Conservation (phyloP, 2,329 filamentous ascomycete genomes). For the Diaporthe batatas region DNA sequence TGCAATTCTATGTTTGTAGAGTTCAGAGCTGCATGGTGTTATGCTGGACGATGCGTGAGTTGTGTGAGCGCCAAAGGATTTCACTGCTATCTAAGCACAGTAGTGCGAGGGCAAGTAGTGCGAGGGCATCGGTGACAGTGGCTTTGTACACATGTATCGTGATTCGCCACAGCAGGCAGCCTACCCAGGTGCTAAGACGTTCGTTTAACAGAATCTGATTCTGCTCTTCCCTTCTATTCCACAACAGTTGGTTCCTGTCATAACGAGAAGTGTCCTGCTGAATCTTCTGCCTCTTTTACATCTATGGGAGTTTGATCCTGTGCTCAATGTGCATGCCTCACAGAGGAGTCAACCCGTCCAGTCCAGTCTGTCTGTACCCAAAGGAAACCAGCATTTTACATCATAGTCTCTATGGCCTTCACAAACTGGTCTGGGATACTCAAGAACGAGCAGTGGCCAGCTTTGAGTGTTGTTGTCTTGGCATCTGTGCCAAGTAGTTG, state of each 20-base stretch:
- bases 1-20: background rate
- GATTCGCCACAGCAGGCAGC: too few species aligned
- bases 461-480: slow-evolving; percentile 35
- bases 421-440: slow-evolving; percentile 40
- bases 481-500: slow-evolving; percentile 33
- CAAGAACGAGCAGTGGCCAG: slow-evolving; percentile 42
- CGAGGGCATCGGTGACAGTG: background rate
- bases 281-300: too few species aligned
- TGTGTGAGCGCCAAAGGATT: background rate
- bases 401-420: slow-evolving; percentile 23
- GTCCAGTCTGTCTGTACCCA: too few species aligned
- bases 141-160: too few species aligned
- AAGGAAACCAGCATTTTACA: background rate
- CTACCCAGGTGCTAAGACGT: too few species aligned
- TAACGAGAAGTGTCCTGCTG: too few species aligned
- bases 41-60: background rate
- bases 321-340: too few species aligned
- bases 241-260: too few species aligned
- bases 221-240: too few species aligned
- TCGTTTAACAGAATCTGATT: too few species aligned
- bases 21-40: background rate
- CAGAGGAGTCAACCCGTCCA: too few species aligned
- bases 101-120: background rate
- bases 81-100: background rate
- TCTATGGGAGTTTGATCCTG: too few species aligned